These are phyloP conservation scores for Achaetomium macrosporum DNA, from an alignment of 2,329 filamentous ascomycete genomes.

Conservation along the genomic window DNA sequence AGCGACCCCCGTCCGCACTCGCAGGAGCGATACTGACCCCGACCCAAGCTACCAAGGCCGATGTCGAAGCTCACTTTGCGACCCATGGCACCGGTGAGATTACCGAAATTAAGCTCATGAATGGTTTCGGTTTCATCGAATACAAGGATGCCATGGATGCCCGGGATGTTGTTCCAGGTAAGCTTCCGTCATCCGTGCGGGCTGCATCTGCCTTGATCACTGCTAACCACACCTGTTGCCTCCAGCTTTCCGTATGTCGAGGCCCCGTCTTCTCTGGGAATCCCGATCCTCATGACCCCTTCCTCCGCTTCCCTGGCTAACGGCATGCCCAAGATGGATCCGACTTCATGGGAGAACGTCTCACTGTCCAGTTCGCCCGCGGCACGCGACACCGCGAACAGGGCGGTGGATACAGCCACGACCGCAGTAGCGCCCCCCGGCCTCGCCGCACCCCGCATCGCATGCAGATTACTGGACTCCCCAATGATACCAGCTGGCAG, in stretches of 20 bases:
- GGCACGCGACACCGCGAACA: constrained; percentile 59
- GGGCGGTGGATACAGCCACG: constrained; percentile 42
- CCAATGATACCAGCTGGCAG: constrained; percentile 99
- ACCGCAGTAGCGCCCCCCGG: constrained; percentile 55
- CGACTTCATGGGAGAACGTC: constrained; percentile 94
- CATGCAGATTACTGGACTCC: constrained; percentile 97
- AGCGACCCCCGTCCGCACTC: background rate
- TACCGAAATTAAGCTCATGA: constrained; percentile 99
- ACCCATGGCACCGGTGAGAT: constrained; percentile 96
- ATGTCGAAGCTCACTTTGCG: constrained; percentile 93
- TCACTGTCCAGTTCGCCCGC: constrained; percentile 97
- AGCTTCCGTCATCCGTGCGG: constrained; percentile 30
- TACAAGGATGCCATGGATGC: constrained; percentile 99
- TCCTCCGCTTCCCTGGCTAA: constrained; percentile 33
- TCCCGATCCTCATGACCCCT: constrained; percentile 27
- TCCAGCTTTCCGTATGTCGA: constrained; percentile 56
- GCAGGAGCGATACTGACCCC: constrained; percentile 35
- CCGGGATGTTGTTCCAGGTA: constrained; percentile 96
- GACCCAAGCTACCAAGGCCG: constrained; percentile 81
- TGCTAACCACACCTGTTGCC: constrained; percentile 26
- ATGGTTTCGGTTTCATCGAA: constrained; percentile 98
- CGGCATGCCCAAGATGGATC: constrained; percentile 68
- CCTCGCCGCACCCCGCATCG: constrained; percentile 91
- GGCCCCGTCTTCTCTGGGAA: constrained; percentile 30
- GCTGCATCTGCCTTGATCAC: background rate